phyloP scores from a whole-genome alignment of 2,329 filamentous ascomycete species.

The Trichoderma sp. region DNA sequence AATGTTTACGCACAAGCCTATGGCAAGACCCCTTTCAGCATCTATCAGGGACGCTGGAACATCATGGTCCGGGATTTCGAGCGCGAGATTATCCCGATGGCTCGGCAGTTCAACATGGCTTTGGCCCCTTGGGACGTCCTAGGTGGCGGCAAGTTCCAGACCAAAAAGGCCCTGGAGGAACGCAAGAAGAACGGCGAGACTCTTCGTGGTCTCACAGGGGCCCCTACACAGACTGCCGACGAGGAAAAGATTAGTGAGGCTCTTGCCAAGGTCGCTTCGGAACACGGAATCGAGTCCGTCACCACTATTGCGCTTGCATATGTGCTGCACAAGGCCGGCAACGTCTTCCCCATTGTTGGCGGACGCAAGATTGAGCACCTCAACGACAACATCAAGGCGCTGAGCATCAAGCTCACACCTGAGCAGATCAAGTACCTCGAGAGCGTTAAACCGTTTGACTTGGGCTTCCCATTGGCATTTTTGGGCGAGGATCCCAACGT shows the following conservation, averaged over 20 bases:
- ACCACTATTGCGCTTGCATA: slow-evolving; percentile 55
- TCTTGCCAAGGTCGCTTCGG: slow-evolving; percentile 19
- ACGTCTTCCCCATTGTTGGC: slow-evolving; percentile 63
- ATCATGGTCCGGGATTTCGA: slow-evolving; percentile 33
- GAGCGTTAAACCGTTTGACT: slow-evolving; percentile 51
- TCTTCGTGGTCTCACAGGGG: background rate
- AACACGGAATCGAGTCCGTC: slow-evolving; percentile 13
- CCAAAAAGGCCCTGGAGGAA: background rate
- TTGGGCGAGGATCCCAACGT: background rate
- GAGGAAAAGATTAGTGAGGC: slow-evolving; percentile 27
- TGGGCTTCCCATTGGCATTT: slow-evolving; percentile 42
- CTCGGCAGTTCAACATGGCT: slow-evolving; percentile 39
- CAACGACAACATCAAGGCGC: slow-evolving; percentile 60
- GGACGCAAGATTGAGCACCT: slow-evolving; percentile 62
- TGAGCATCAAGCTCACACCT: slow-evolving; percentile 51
- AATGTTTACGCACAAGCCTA: slow-evolving; percentile 29
- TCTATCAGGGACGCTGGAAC: slow-evolving; percentile 37
- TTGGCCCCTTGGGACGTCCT: slow-evolving; percentile 47
- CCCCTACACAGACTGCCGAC: background rate
- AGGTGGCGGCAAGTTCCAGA: slow-evolving; percentile 38
- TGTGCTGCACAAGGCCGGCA: slow-evolving; percentile 59
- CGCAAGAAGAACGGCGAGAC: background rate
- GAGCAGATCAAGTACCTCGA: slow-evolving; percentile 60
- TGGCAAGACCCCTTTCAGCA: slow-evolving; percentile 30
- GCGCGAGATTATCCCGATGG: slow-evolving; percentile 38